A percentile compares a stretch with the other conserved stretches of the same genome.
Conservation (phyloP, 2,329 filamentous ascomycete genomes). For the Colletotrichum sp. region DNA sequence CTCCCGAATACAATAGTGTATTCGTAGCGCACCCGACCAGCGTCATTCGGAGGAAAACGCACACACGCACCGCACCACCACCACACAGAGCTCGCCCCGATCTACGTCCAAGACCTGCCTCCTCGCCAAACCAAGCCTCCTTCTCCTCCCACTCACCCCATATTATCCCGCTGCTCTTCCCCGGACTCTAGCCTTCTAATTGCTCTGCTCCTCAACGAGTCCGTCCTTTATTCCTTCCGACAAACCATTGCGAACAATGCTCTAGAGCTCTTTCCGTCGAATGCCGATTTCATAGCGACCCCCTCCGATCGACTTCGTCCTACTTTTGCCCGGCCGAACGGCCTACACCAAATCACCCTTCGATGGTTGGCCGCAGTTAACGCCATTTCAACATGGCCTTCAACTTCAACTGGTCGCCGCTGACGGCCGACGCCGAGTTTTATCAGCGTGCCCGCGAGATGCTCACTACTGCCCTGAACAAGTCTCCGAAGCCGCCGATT, state of each 20-base stretch:
- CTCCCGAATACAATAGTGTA: background rate
- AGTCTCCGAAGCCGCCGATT: slow-evolving; percentile 96
- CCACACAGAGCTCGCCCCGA: background rate
- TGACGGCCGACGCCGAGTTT: slow-evolving; percentile 92
- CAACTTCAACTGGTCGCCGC: slow-evolving; percentile 99
- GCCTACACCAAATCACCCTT: slow-evolving; percentile 13
- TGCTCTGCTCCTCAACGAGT: slow-evolving; percentile 13
- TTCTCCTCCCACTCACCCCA: background rate
- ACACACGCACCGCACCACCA: slow-evolving; percentile 1
- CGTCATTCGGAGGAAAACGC: slow-evolving; percentile 20
- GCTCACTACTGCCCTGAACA: slow-evolving; percentile 93
- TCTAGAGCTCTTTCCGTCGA: background rate
- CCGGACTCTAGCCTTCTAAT: slow-evolving; percentile 6
- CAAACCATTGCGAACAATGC: background rate
- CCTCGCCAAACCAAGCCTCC: background rate
- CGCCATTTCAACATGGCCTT: slow-evolving; percentile 83
- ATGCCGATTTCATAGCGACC: background rate
- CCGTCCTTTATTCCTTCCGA: background rate
- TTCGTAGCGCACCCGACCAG: slow-evolving; percentile 11
- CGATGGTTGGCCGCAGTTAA: slow-evolving; percentile 28
- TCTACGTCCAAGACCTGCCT: background rate
- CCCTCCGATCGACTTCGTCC: background rate
- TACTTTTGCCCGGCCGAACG: background rate
- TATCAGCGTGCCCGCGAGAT: slow-evolving; percentile 92
- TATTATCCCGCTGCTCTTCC: background rate